Evolutionary conservation across 306 rosid genomes (phyloP).

Genomic region (Mimosa pudica): DNA sequence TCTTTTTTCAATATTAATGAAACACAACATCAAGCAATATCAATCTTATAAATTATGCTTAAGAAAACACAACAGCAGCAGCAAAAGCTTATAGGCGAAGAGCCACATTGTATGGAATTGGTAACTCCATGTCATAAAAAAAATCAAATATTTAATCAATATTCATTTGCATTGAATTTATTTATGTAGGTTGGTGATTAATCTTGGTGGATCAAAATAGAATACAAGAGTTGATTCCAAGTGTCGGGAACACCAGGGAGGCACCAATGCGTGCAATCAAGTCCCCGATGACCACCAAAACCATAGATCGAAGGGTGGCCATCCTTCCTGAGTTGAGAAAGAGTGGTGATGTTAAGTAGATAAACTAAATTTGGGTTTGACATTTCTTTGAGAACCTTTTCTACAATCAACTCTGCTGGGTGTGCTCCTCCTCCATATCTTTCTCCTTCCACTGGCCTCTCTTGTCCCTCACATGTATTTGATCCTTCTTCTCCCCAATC

Average conservation of each 20-base stretch:
- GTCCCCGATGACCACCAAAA: slow-evolving; percentile 43
- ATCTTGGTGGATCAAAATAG: slow-evolving; percentile 7
- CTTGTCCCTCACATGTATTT: slow-evolving; percentile 49
- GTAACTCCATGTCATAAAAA: neutral
- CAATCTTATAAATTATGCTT: neutral
- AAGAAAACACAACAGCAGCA: neutral
- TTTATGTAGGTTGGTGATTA: neutral
- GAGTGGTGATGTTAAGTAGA: slow-evolving; percentile 57
- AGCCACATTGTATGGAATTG: neutral
- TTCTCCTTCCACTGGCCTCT: slow-evolving; percentile 34
- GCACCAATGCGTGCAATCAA: slow-evolving; percentile 88
- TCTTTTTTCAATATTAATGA: neutral
- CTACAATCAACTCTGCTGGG: slow-evolving; percentile 55
- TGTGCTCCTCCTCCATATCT: slow-evolving; percentile 46
- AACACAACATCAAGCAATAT: neutral
- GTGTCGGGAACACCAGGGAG: slow-evolving; percentile 80
- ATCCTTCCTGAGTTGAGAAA: slow-evolving; percentile 71
- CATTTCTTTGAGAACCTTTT: slow-evolving; percentile 53
- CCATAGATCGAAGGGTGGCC: slow-evolving; percentile 82
- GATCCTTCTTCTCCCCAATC: slow-evolving; percentile 53
- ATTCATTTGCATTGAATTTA: neutral
- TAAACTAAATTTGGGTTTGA: slow-evolving; percentile 37
- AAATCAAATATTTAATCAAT: neutral
- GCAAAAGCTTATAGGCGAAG: neutral
- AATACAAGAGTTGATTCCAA: slow-evolving; percentile 68